Conservation (phyloP, 208 protist species). For the Novymonas esmeraldas region DNA sequence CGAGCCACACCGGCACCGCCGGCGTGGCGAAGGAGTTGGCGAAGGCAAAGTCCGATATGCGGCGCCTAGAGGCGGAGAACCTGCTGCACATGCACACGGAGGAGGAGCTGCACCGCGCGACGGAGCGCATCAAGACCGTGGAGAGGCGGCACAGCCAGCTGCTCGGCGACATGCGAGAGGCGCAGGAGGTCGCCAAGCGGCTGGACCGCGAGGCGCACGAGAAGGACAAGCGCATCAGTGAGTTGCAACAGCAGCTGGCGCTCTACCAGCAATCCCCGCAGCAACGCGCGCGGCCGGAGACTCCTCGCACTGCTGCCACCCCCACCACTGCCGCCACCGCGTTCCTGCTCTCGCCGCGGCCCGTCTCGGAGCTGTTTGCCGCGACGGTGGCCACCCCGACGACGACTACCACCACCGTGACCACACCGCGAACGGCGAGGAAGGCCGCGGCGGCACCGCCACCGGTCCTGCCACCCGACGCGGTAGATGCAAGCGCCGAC, state of each 20-base stretch:
- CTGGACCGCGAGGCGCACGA: slow-evolving; percentile 23
- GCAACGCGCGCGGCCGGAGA: slow-evolving; percentile 6
- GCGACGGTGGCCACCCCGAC: background rate
- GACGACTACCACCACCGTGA: background rate
- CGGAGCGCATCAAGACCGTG: slow-evolving; percentile 22
- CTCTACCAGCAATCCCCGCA: background rate
- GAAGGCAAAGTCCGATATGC: slow-evolving; percentile 35
- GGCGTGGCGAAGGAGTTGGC: slow-evolving; percentile 39
- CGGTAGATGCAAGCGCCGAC: no score
- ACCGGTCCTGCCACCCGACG: no score
- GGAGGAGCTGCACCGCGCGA: slow-evolving; percentile 30
- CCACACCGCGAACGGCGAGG: background rate
- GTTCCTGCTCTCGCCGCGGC: slow-evolving; percentile 2
- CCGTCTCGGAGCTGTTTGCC: slow-evolving; percentile 6
- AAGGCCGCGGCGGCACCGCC: no score
- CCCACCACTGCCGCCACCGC: no score
- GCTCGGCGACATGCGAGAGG: slow-evolving; percentile 16
- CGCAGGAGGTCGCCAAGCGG: slow-evolving; percentile 9
- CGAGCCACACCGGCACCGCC: slow-evolving; percentile 21
- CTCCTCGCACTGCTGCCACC: no score
- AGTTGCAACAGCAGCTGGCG: slow-evolving; percentile 32
- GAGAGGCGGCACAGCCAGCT: slow-evolving; percentile 18
- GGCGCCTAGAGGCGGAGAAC: slow-evolving; percentile 37
- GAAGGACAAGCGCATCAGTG: slow-evolving; percentile 18
- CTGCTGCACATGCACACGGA: slow-evolving; percentile 34